Evolutionary conservation across 1,139 yeast species (phyloP).

Genomic region (Yamadazyma mexicana): DNA sequence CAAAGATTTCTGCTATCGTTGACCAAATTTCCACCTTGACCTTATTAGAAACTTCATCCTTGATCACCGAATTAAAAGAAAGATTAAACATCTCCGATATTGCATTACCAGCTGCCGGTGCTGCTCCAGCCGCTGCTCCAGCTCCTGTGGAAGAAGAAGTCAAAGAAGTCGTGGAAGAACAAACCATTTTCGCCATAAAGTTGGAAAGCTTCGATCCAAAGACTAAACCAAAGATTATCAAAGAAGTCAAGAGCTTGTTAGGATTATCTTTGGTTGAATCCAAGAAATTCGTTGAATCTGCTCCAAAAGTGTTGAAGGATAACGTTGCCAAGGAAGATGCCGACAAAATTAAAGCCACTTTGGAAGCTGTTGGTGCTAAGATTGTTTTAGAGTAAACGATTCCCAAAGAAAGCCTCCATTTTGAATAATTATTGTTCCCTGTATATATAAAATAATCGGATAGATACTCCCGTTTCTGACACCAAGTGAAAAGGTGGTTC

Average conservation of each 20-base stretch:
- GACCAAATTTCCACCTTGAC: conserved; percentile 88
- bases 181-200: conserved; percentile 89
- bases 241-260: conserved; percentile 89
- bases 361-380: conserved; percentile 96
- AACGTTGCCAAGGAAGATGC: conserved; percentile 88
- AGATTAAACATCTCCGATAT: conserved; percentile 92
- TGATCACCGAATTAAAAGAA: conserved; percentile 80
- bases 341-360: conserved; percentile 85
- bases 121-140: conserved; percentile 68
- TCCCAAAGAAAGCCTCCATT: too few species aligned
- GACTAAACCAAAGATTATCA: conserved; percentile 95
- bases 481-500: not conserved
- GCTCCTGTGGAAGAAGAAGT: conserved; percentile 77
- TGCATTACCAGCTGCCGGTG: conserved; percentile 75
- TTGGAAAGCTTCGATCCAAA: conserved; percentile 93
- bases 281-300: conserved; percentile 95
- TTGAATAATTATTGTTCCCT: conserved; percentile 13
- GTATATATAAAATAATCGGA: conserved; percentile 12
- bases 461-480: not conserved
- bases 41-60: conserved; percentile 82
- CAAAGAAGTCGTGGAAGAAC: conserved; percentile 83
- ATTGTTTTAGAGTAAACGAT: conserved; percentile 69
- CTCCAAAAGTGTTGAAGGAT: conserved; percentile 90
- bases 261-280: conserved; percentile 95
- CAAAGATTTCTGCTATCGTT: conserved; percentile 85